These are phyloP conservation scores for Tilletia indica DNA, from an alignment of 1,284 basidiomycete species.

Conservation along the genomic window DNA sequence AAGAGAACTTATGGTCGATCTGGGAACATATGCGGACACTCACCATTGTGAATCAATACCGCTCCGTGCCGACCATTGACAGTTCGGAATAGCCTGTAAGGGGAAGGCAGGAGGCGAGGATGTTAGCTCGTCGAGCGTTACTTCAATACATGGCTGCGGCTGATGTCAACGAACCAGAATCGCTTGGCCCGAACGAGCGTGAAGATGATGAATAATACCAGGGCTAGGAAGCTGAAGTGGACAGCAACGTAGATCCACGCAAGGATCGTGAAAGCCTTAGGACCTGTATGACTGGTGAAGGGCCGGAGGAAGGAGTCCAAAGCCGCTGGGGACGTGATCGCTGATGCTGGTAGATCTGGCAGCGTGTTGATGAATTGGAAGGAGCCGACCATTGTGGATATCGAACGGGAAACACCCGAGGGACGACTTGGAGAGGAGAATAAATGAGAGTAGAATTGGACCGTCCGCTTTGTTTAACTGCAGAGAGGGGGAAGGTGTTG, in stretches of 20 bases:
- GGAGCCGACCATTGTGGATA: background rate
- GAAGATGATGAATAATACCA: background rate
- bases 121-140: background rate
- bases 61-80: conserved; percentile 8
- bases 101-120: background rate
- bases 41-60: conserved; percentile 15
- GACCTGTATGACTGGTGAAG: conserved; percentile 5
- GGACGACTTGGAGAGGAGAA: no score
- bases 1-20: background rate
- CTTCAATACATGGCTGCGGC: background rate
- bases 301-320: background rate
- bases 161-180: background rate
- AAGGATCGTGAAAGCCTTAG: background rate
- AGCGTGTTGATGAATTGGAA: conserved; percentile 2
- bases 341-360: background rate
- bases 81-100: conserved; percentile 10
- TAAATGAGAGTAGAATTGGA: no score
- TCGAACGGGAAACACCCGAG: no score
- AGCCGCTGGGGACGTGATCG: background rate
- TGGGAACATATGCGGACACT: background rate
- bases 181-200: background rate
- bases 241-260: conserved; percentile 10
- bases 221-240: conserved; percentile 5
- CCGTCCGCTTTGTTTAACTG: no score
- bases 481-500: no score